Base-by-base conservation (phyloP, 2,329 filamentous ascomycete genomes). In the Basipetospora sp. region DNA sequence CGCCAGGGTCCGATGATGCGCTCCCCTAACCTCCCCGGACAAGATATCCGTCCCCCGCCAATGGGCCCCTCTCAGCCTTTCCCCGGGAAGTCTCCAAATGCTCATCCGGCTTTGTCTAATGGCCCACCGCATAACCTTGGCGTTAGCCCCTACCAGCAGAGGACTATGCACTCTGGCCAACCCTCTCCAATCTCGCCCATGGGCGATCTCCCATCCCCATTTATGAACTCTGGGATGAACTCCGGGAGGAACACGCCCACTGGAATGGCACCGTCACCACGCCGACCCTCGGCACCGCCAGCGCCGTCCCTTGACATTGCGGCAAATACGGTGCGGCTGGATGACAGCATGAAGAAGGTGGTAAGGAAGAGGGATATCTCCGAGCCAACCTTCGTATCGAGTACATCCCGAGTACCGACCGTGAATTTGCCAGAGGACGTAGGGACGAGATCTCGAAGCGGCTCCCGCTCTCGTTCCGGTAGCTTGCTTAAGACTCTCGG, bases 331-430 rank as follows among this genome's bases (percentile, higher is more conserved):
- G 50, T 53, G n/a, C 47, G 49, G 14, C 46, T 60, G 5, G 57
- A 58, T 33, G 59, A 63, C 16, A 48, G 52, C 1, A 55, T 55
- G 48, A 65, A 57, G 45, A 59, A 62, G 8, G 48, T 55, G 14
- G 57, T 67, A 29, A 60, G 56, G 40, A 63, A 61, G 41, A 55
- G 57, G 41, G 67, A 71, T 16, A 66, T 69, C 31, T 67, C 65
- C 3, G 68, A 71, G 38, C 63, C 66, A 3, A 64, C 58, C 0
- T 63, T 69, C 34, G 51, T 67, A 14, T 62, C 57, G 45, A 60
- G 62, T 13, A 64, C 59, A 4, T 61, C 58, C n/a, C 61, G 59
- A 4, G 58, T 64, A 3, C 59, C 61, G 2, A 63, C 60, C 1
- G 55, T 62, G 9, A 54, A 54, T 35, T 51, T 66, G 19, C 59